Evolutionary conservation across 352 stramenopile genomes (phyloP).

Genomic region (Phytophthora idaei): DNA sequence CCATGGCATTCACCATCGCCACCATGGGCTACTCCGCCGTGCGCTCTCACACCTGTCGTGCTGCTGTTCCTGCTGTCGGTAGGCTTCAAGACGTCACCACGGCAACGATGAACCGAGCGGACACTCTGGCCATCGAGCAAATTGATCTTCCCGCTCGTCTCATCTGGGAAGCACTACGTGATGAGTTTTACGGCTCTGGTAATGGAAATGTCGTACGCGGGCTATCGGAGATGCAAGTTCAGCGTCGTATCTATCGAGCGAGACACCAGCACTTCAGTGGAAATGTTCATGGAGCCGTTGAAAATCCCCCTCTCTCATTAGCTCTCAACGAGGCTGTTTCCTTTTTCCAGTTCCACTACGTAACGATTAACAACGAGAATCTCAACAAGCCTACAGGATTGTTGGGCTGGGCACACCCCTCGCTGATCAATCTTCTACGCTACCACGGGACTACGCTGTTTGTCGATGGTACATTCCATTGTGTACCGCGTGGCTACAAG

Average conservation of each 20-base stretch:
- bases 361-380: constrained; percentile 1
- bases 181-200: no score
- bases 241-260: no score
- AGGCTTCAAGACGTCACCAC: neutral
- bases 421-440: neutral
- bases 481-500: neutral
- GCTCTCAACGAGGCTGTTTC: neutral
- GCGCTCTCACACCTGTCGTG: neutral
- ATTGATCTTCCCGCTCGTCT: no score
- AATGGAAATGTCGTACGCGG: no score
- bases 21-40: neutral
- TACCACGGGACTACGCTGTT: neutral
- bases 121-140: neutral
- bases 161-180: no score
- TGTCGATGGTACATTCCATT: constrained; percentile 1
- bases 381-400: neutral
- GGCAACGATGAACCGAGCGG: neutral
- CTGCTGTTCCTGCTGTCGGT: neutral
- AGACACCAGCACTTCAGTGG: no score
- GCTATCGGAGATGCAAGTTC: no score
- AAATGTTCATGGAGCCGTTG: no score
- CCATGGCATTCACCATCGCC: neutral
- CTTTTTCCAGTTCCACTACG: neutral
- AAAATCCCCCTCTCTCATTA: neutral
- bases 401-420: neutral